Conservation (phyloP, 2,329 filamentous ascomycete species). For the Blastomyces emzantsi region DNA sequence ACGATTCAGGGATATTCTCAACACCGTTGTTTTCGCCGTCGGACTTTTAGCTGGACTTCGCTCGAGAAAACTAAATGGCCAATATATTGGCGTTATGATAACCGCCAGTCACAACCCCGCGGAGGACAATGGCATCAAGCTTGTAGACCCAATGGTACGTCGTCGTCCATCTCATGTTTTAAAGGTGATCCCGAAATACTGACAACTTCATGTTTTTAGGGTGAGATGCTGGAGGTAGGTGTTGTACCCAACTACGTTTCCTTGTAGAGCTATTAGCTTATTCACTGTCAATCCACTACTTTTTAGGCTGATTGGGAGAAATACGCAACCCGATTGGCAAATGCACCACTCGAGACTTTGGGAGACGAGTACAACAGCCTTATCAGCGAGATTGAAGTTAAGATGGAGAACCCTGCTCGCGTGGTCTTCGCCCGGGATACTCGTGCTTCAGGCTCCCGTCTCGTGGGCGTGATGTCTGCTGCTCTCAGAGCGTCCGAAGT, state of each 20-base stretch:
- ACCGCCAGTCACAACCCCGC: slow-evolving; percentile 90
- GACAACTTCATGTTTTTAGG: slow-evolving; percentile 36
- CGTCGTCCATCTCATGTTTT: slow-evolving; percentile 15
- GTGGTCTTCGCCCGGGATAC: slow-evolving; percentile 91
- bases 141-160: slow-evolving; percentile 79
- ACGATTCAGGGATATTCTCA: slow-evolving; percentile 58
- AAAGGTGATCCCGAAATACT: slow-evolving; percentile 5
- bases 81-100: slow-evolving; percentile 94
- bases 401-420: slow-evolving; percentile 59
- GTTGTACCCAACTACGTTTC: slow-evolving; percentile 14
- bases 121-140: slow-evolving; percentile 84
- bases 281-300: neutral
- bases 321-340: slow-evolving; percentile 81
- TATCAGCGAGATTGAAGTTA: slow-evolving; percentile 65
- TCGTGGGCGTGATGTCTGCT: slow-evolving; percentile 69
- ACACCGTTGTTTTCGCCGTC: slow-evolving; percentile 86
- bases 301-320: slow-evolving; percentile 71
- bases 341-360: slow-evolving; percentile 67
- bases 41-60: slow-evolving; percentile 81
- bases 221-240: slow-evolving; percentile 86
- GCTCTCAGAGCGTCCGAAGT: slow-evolving; percentile 68
- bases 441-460: slow-evolving; percentile 76
- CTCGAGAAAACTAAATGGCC: slow-evolving; percentile 79
- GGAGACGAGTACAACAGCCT: slow-evolving; percentile 67
- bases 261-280: slow-evolving; percentile 7